Base-by-base conservation (phyloP, 2,329 filamentous ascomycete genomes). In the Shiraia sp. region DNA sequence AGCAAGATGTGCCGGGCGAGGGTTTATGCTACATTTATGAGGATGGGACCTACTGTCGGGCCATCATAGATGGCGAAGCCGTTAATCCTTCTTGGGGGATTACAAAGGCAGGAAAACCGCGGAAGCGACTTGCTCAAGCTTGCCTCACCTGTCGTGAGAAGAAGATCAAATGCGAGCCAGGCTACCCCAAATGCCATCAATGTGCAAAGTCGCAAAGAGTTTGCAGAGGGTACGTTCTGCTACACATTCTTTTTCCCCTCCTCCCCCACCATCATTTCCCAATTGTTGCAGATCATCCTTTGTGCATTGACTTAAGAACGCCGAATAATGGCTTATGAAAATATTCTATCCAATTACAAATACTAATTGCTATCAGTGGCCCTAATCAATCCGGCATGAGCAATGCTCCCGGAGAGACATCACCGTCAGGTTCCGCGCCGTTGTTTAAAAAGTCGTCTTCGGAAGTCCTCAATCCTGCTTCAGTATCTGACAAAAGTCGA, bases 141-240 rank as follows among this genome's bases (percentile, higher is more conserved):
- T 96, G 91, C 64, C 79, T 95, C 44, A 93, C 90, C 10, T 96
- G 91, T 67, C 82, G 91, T 36, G 90, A 96, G 72, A 96, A 96
- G 82, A 96, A 96, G 77, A 95, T 96, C 73, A 96, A 95, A 70
- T 96, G 91, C 63, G 90, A 96, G 53, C 91, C 90, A 1, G 90
- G 91, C 57, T 86, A 83, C 52, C 88, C 88, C 27, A 90, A 89
- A 55, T 96, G 91, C 59, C 81, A 91, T 39, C 90, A 96, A 71
- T 96, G 91, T 67, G 87, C 93, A 65, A 96, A 95, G 72, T 92
- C 92, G 63, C 89, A 90, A 41, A 81, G 89, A 33, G 77, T 86
- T 13, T 96, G 91, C 79, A 86, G 86, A 70, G 88, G 88, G 66
- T 69, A 55, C 63, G 67, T 69, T 15, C 27, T 28, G 17, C 28